Percentiles rank a stretch among this genome's conserved stretches.
Evolutionary conservation across 2,329 filamentous ascomycete species (phyloP).

Genomic region (Curvularia sp.): DNA sequence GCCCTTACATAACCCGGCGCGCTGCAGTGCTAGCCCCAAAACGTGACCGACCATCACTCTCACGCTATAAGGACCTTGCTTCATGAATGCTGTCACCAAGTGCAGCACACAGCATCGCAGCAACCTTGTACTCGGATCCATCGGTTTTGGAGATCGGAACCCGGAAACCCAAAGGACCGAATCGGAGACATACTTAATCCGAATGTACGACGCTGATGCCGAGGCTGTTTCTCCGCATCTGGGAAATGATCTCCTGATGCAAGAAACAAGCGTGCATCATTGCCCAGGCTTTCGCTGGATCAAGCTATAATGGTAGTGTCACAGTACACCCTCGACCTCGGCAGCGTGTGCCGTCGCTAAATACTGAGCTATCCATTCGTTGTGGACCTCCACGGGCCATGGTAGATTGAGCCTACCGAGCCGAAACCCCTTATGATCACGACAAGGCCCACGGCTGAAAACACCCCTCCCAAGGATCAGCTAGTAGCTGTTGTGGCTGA

Average conservation of each 20-base stretch:
- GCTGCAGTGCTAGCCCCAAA: neutral
- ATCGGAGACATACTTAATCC: neutral
- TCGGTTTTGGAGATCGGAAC: neutral
- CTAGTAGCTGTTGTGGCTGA: neutral
- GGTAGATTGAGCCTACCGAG: neutral
- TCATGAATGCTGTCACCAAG: neutral
- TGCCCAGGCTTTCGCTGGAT: neutral
- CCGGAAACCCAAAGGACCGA: neutral
- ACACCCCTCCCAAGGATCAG: too few relatives aligned
- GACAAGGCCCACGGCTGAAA: neutral
- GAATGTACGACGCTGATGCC: neutral
- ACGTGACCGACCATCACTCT: neutral
- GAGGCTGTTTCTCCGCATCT: neutral
- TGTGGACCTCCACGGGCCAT: neutral
- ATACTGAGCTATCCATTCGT: neutral
- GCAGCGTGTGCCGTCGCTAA: neutral
- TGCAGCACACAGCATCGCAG: neutral
- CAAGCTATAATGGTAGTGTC: neutral
- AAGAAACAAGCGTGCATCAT: neutral
- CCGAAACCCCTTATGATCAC: neutral
- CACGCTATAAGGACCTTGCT: neutral
- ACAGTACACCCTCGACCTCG: neutral
- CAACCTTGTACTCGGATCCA: too few relatives aligned
- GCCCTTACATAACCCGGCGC: neutral
- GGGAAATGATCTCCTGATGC: neutral